Base-by-base conservation (phyloP, 2,329 filamentous ascomycete species). In the Polytolypa hystricis region DNA sequence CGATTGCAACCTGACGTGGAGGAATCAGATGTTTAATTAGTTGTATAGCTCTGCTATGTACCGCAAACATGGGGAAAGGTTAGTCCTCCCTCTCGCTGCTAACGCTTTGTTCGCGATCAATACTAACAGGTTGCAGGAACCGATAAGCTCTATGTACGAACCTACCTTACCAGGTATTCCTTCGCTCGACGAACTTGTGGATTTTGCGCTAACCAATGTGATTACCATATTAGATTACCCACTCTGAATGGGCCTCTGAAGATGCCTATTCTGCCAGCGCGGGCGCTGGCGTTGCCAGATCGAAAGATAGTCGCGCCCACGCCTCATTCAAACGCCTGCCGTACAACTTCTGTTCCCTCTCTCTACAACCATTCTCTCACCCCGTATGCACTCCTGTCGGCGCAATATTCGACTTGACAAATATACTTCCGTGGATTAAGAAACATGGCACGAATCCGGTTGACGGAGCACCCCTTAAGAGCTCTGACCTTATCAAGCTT, bases 271-370 rank as follows among this genome's bases (percentile, higher is more conserved):
- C 83, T 20, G 85, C 86, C 47, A 87, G 79, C 56, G 79, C 73
- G 18, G 82, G 82, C 49, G 74, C 81, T 39, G 79, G 78, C 34
- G 65, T 68, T 58, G 72, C 55, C 57, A 78, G 64, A 60, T 70
- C 52, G 46, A 66, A 59, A 58, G 70, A 59, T 15, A 60, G 61
- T 32, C 62, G 66, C 2, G 62, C 62, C 15, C 73, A 75, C 45
- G 71, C 75, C 33, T 73, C 74, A 25, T 96, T 96, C 67, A 84
- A 81, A 54, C 81, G 85, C 30, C 74, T 98, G 1, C 91, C 93
- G 19, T 98, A 93, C 74, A 96, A 95, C 70, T 96, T 91, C 65
- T 98, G 91, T 73, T 85, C 91, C 43, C 79, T 93, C 26, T 93
- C 84, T 42, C 79, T 98, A 21, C 91, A 96, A 56, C 93, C 93